Conservation (phyloP, 192 early-diverging fungal species). For the Coemansia sp. region DNA sequence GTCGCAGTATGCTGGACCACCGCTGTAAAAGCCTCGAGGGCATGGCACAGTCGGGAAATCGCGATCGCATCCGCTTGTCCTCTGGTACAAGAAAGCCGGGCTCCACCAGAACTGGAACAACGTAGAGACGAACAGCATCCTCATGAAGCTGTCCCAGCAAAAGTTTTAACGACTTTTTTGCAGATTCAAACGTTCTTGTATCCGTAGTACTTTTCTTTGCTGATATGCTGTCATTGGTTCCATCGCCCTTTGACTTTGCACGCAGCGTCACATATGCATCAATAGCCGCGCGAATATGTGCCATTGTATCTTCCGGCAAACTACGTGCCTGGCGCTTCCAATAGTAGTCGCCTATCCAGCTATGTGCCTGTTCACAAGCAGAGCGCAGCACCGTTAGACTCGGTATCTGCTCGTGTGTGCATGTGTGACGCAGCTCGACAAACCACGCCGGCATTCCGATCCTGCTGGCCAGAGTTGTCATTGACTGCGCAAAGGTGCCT, state of each 20-base stretch:
- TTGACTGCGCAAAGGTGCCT: constrained; percentile 58
- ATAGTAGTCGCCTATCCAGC: constrained; percentile 59
- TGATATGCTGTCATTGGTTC: neutral
- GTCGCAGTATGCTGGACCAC: constrained; percentile 47
- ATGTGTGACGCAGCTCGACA: constrained; percentile 67
- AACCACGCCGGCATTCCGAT: constrained; percentile 65
- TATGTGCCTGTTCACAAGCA: constrained; percentile 56
- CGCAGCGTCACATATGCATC: constrained; percentile 18
- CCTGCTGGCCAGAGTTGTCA: constrained; percentile 51
- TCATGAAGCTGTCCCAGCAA: constrained; percentile 40
- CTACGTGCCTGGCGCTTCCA: constrained; percentile 53
- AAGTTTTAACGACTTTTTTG: constrained; percentile 31
- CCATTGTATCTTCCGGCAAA: constrained; percentile 34
- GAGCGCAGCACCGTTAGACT: constrained; percentile 57
- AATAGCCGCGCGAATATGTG: constrained; percentile 23
- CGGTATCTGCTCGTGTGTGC: constrained; percentile 65
- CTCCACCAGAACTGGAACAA: constrained; percentile 59
- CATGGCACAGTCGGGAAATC: constrained; percentile 42
- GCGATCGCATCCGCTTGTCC: constrained; percentile 55
- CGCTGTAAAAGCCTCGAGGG: constrained; percentile 35
- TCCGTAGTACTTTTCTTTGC: neutral
- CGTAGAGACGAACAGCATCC: constrained; percentile 47
- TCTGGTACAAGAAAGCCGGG: constrained; percentile 59
- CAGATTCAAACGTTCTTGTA: constrained; percentile 5
- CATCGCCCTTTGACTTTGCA: constrained; percentile 1